These are phyloP conservation scores for Colletotrichum cordylinicola DNA, from an alignment of 2,329 filamentous ascomycete species.

Conservation along the genomic window DNA sequence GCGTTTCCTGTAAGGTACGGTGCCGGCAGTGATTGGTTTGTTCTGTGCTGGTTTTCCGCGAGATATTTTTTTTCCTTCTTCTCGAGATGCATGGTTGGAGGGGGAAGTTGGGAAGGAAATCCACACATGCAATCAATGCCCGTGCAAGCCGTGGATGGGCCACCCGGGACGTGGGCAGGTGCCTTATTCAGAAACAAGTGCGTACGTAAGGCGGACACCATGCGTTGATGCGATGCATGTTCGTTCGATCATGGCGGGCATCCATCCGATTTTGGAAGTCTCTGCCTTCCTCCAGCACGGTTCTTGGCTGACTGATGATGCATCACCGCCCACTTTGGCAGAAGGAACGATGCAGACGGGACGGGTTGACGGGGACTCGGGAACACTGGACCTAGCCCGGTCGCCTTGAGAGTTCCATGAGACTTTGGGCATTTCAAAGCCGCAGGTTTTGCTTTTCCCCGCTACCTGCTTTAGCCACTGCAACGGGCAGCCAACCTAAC, in stretches of 20 bases:
- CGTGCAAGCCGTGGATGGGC: background rate
- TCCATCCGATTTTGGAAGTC: background rate
- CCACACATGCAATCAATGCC: background rate
- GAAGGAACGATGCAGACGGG: background rate
- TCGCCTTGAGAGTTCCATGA: background rate
- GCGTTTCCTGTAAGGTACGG: slow-evolving; percentile 15
- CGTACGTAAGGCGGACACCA: slow-evolving; percentile 9
- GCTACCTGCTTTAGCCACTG: background rate
- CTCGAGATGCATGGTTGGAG: background rate
- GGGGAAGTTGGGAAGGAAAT: background rate
- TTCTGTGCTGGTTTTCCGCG: background rate
- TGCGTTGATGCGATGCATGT: slow-evolving; percentile 2
- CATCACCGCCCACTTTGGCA: slow-evolving; percentile 2
- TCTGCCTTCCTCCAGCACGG: background rate
- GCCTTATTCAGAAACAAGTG: slow-evolving; percentile 11
- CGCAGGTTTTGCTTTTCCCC: slow-evolving; percentile 14
- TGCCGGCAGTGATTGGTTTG: background rate
- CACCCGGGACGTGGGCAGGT: background rate
- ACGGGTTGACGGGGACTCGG: background rate
- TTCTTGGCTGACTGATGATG: background rate
- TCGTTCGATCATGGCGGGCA: slow-evolving; percentile 9
- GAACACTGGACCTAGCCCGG: background rate
- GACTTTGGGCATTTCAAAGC: background rate
- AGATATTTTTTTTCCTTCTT: background rate
- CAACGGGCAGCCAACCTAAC: background rate